Conservation (phyloP, 805 yeast species). For the Starmera amethionina region DNA sequence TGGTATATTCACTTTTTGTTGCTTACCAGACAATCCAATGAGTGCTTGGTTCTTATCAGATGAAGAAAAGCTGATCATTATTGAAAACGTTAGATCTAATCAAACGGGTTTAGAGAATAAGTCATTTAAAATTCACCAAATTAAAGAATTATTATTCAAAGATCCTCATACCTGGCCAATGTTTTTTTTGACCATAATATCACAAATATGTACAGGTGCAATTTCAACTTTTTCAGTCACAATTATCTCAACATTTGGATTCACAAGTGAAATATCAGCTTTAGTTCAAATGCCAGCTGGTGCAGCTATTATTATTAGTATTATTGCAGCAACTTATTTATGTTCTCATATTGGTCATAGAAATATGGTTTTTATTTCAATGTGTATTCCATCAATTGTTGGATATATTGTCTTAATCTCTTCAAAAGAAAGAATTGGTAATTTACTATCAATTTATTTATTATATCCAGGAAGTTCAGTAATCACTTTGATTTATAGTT, state of each 20-base stretch:
- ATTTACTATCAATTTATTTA: conserved; percentile 36
- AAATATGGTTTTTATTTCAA: conserved; percentile 24
- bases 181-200: conserved; percentile 28
- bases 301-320: conserved; percentile 31
- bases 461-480: conserved; percentile 43
- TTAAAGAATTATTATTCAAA: conserved; percentile 29
- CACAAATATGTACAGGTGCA: conserved; percentile 40
- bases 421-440: conserved; percentile 29
- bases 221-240: conserved; percentile 13
- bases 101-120: conserved; percentile 40
- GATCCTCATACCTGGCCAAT: conserved; percentile 39
- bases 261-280: conserved; percentile 28
- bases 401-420: conserved; percentile 36
- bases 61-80: conserved; percentile 27
- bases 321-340: conserved; percentile 27
- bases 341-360: conserved; percentile 23
- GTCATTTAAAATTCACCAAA: conserved; percentile 29
- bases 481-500: conserved; percentile 44
- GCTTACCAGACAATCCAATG: conserved; percentile 41
- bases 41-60: conserved; percentile 21
- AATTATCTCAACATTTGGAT: conserved; percentile 33
- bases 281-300: conserved; percentile 47
- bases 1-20: conserved; percentile 31
- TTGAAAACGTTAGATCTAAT: conserved; percentile 31
- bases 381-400: conserved; percentile 39